Evolutionary conservation across 2,329 filamentous ascomycete species (phyloP).

Genomic region (Neoarthrinium moseri): DNA sequence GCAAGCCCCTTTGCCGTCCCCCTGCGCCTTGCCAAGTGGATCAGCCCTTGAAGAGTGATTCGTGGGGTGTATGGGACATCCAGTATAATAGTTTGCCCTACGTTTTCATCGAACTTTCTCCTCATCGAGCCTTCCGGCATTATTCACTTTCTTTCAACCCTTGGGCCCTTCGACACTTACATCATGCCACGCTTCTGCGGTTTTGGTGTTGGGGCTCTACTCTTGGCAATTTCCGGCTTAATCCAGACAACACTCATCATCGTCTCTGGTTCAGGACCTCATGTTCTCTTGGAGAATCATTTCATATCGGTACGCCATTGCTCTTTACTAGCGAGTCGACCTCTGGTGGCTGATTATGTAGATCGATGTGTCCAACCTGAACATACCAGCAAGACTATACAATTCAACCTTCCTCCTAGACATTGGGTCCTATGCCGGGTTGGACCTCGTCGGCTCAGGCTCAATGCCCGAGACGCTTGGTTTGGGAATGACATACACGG

Average conservation of each 20-base stretch:
- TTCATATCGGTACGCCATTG: slow-evolving; percentile 32
- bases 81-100: too few relatives aligned
- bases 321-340: too few relatives aligned
- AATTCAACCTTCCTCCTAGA: slow-evolving; percentile 29
- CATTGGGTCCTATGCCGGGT: slow-evolving; percentile 27
- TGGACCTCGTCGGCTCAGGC: slow-evolving; percentile 29
- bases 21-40: too few relatives aligned
- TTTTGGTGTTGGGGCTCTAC: slow-evolving; percentile 9
- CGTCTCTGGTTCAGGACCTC: slow-evolving; percentile 24
- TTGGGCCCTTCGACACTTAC: slow-evolving; percentile 20
- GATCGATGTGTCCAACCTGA: slow-evolving; percentile 28
- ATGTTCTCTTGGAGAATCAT: slow-evolving; percentile 26
- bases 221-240: slow-evolving; percentile 22
- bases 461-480: slow-evolving; percentile 24
- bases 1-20: too few relatives aligned
- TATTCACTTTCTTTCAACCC: too few relatives aligned
- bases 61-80: too few relatives aligned
- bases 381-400: slow-evolving; percentile 27
- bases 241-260: slow-evolving; percentile 26
- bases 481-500: slow-evolving; percentile 26
- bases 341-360: not conserved
- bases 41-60: too few relatives aligned
- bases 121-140: too few relatives aligned
- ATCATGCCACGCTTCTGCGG: slow-evolving; percentile 11
- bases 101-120: too few relatives aligned